Base-by-base conservation (phyloP, 2,329 filamentous ascomycete species). In the Grosmannia penicillata region DNA sequence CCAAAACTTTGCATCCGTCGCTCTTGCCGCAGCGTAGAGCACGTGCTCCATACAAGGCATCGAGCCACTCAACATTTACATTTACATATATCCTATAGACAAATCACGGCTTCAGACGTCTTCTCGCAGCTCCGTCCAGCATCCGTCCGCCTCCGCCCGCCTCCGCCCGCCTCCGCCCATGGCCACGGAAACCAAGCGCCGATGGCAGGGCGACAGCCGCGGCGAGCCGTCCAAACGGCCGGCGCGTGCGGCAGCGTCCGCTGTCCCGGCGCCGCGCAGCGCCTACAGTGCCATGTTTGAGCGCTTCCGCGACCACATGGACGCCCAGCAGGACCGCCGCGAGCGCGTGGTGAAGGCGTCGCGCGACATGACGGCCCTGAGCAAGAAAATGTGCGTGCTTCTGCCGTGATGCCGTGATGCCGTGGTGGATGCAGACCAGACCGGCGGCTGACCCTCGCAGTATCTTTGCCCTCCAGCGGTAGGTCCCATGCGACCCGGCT, bases 251-350 rank as follows among this genome's bases (percentile, higher is more conserved):
- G n/a, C n/a, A n/a, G n/a, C n/a, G 3, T 11, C 31, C 11, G 13
- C 38, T 1, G 4, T 39, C 1, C 10, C 50, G 43, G 24, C 28
- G 17, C 41, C 62, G 6, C 54, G 55, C 42, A 64, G 60, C 41
- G 60, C 60, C 13, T 78, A 74, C 53, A 74, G 75, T 44, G 59
- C 77, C 47, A 86, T 96, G 70, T 98, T 98, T 56, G 80, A 84
- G 56, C 62, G 57, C 8, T 94, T 96, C 56, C 79, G 87, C 37
- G 70, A 80, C 51, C 87, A 95, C 59, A 68, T 98, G 22, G 91
- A 98, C 53, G 76, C 91, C 59, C 89, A 96, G 55, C 84, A 98
- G 57, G 91, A 96, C 59, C 78, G 91, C 14, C 73, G 86, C 40
- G 87, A 95, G 62, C 75, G 81, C 38, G 76, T 94, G 48, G 82